A percentile compares a stretch with the other conserved stretches of the same genome.
Conservation (phyloP, 441 rosid species). For the Viola pubescens region DNA sequence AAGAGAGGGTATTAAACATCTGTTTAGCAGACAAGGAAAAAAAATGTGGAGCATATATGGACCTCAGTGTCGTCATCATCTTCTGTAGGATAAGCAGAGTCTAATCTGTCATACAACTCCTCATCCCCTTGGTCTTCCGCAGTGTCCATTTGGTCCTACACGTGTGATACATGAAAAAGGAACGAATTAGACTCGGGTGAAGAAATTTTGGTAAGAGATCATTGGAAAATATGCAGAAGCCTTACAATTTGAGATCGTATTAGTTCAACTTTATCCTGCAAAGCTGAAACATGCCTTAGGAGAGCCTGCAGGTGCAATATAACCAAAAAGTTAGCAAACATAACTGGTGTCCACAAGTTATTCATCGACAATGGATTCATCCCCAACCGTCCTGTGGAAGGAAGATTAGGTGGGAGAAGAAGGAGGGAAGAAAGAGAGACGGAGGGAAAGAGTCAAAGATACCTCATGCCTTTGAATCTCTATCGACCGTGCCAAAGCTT, state of each 20-base stretch:
- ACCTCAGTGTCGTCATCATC: slow-evolving; percentile 55
- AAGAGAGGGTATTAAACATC: neutral
- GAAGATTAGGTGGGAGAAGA: too few relatives aligned
- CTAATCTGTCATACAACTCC: slow-evolving; percentile 51
- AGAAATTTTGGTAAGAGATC: neutral
- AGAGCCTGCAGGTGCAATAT: slow-evolving; percentile 56
- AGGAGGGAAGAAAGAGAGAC: too few relatives aligned
- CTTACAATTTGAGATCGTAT: slow-evolving; percentile 76
- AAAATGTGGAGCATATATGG: slow-evolving; percentile 2
- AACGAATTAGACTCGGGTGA: slow-evolving; percentile 5
- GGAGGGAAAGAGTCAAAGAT: neutral
- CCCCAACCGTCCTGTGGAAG: too few relatives aligned
- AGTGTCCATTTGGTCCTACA: slow-evolving; percentile 52
- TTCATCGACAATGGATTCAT: too few relatives aligned
- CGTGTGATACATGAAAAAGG: slow-evolving; percentile 10
- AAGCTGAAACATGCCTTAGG: slow-evolving; percentile 42
- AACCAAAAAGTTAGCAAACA: slow-evolving; percentile 11
- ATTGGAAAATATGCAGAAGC: slow-evolving; percentile 17
- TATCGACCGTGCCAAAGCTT: slow-evolving; percentile 90
- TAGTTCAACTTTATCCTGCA: slow-evolving; percentile 48
- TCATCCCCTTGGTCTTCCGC: slow-evolving; percentile 51
- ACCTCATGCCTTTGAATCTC: slow-evolving; percentile 73
- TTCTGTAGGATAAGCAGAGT: slow-evolving; percentile 55
- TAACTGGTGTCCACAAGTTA: slow-evolving; percentile 1
- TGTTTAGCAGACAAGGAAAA: slow-evolving; percentile 4